These are phyloP conservation scores for Lepidium sativum DNA, from an alignment of 345 rosid species.

Conservation along the genomic window DNA sequence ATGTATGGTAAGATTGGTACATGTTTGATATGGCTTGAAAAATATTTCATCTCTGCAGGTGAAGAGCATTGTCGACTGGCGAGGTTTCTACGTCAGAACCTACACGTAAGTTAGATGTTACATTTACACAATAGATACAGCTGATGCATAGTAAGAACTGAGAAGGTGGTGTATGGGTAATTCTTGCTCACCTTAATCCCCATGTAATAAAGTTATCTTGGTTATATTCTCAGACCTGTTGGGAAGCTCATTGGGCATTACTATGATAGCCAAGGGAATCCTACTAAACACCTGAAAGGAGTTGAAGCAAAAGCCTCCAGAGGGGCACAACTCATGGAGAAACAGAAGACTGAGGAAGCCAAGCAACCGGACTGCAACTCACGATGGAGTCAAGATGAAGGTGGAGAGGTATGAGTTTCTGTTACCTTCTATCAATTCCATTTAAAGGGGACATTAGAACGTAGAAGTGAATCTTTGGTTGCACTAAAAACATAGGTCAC, in stretches of 20 bases:
- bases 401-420: constrained; percentile 60
- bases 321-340: constrained; percentile 86
- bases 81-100: constrained; percentile 71
- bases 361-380: constrained; percentile 84
- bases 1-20: constrained; percentile 3
- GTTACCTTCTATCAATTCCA: neutral
- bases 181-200: neutral
- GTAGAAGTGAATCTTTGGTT: neutral
- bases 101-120: constrained; percentile 54
- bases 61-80: constrained; percentile 88
- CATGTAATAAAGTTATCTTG: neutral
- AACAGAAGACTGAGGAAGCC: constrained; percentile 87
- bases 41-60: constrained; percentile 36
- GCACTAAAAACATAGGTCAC: neutral
- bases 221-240: constrained; percentile 40
- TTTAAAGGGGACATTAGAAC: neutral
- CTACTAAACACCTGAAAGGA: constrained; percentile 84
- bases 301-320: constrained; percentile 89
- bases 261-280: constrained; percentile 68
- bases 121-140: neutral
- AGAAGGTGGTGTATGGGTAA: neutral
- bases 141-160: neutral
- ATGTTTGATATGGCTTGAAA: constrained; percentile 4
- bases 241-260: constrained; percentile 89
- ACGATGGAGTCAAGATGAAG: constrained; percentile 87